Conservation (phyloP, 495 filamentous ascomycete genomes). For the Chaetomium cochliodes region DNA sequence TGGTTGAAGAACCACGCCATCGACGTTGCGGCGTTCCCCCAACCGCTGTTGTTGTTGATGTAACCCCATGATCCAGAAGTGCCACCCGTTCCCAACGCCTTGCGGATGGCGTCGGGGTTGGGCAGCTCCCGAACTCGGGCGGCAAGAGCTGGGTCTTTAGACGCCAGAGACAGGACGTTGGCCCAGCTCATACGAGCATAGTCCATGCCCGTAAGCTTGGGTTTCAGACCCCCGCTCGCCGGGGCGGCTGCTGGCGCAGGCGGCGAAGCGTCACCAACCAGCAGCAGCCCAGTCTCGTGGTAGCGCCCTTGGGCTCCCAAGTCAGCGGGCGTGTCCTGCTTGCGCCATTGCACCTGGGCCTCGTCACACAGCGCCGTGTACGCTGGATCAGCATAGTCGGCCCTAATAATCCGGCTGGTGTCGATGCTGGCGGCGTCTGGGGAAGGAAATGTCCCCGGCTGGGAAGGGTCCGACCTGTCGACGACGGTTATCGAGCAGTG, state of each 20-base stretch:
- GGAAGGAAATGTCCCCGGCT: constrained; percentile 55
- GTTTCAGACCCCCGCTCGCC: constrained; percentile 34
- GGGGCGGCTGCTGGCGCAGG: constrained; percentile 13
- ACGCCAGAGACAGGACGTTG: constrained; percentile 54
- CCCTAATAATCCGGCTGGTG: constrained; percentile 72
- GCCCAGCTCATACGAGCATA: constrained; percentile 67
- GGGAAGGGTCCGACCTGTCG: constrained; percentile 57
- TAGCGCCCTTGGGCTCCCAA: constrained; percentile 68
- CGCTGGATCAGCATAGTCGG: constrained; percentile 73
- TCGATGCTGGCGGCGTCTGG: constrained; percentile 72
- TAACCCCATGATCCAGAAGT: constrained; percentile 68
- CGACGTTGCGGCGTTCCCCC: constrained; percentile 75
- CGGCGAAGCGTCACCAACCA: constrained; percentile 54
- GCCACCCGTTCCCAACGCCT: constrained; percentile 48
- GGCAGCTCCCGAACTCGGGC: constrained; percentile 54
- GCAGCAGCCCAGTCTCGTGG: constrained; percentile 68
- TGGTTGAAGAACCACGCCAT: constrained; percentile 60
- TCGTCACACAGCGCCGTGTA: constrained; percentile 68
- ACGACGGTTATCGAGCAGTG: constrained; percentile 62
- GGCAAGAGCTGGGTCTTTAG: constrained; percentile 38
- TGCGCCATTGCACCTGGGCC: constrained; percentile 72
- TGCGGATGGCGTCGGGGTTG: constrained; percentile 50
- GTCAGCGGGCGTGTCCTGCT: constrained; percentile 47
- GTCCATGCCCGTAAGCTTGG: constrained; percentile 50
- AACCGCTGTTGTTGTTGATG: constrained; percentile 75